Conservation (phyloP, 257 asterid species). For the Solanum medicagineum region DNA sequence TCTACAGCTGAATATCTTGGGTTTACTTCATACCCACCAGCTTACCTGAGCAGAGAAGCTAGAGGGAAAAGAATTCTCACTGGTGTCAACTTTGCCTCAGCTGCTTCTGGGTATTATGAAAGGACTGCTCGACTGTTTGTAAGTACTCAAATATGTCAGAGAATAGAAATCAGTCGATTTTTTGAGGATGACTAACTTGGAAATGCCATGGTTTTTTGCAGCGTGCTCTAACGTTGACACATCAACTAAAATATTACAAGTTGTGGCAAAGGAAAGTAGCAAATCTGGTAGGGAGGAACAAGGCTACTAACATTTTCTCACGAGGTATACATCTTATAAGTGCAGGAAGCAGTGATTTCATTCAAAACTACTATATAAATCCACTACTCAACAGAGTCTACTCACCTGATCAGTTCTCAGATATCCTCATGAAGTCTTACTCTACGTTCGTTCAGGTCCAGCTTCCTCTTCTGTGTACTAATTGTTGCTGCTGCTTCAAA, state of each 20-base stretch:
- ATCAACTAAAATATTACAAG: conserved; percentile 43
- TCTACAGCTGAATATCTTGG: conserved; percentile 73
- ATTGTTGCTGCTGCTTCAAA: neutral
- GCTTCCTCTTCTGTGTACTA: neutral
- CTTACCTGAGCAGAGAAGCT: conserved; percentile 62
- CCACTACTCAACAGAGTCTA: conserved; percentile 37
- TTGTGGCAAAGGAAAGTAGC: conserved; percentile 62
- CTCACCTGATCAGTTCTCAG: conserved; percentile 48
- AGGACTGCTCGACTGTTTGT: conserved; percentile 54
- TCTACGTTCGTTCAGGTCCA: conserved; percentile 41
- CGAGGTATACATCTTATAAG: conserved; percentile 61
- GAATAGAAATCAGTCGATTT: neutral
- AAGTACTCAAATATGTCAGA: neutral
- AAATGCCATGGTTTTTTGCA: conserved; percentile 15
- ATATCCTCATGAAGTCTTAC: conserved; percentile 50
- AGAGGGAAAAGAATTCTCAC: conserved; percentile 33
- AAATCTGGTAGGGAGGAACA: conserved; percentile 40
- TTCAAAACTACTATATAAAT: conserved; percentile 63
- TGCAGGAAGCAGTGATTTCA: conserved; percentile 83
- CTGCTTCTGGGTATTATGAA: conserved; percentile 85
- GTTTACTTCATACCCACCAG: conserved; percentile 65
- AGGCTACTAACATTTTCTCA: conserved; percentile 43
- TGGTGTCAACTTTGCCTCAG: conserved; percentile 83
- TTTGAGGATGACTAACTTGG: neutral
- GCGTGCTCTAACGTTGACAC: conserved; percentile 51